These are phyloP conservation scores for Spencermartinsiella europaea DNA, from an alignment of 805 yeast species.

Conservation along the genomic window DNA sequence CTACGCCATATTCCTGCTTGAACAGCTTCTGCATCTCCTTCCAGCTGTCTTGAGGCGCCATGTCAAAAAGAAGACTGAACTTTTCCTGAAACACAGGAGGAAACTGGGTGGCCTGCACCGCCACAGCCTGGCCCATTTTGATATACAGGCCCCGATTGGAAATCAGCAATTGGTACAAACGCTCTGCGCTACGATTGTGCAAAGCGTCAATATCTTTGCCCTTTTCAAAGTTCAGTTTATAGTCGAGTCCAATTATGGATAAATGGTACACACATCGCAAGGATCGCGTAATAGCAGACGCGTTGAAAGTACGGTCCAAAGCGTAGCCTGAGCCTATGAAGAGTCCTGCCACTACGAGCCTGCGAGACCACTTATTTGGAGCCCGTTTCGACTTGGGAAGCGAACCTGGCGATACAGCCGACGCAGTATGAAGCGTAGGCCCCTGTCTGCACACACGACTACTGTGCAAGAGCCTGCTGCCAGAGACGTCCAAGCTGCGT, in stretches of 20 bases:
- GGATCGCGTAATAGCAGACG: conserved; percentile 51
- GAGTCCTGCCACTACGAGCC: conserved; percentile 12
- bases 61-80: conserved; percentile 57
- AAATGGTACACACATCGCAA: conserved; percentile 45
- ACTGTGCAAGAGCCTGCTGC: too few species aligned
- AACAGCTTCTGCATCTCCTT: conserved; percentile 31
- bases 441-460: too few species aligned
- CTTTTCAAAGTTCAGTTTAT: conserved; percentile 48
- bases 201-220: conserved; percentile 45
- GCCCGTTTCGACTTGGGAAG: conserved; percentile 14
- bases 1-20: conserved; percentile 34
- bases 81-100: conserved; percentile 59
- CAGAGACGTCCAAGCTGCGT: too few species aligned
- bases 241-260: conserved; percentile 52
- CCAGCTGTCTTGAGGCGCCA: conserved; percentile 57
- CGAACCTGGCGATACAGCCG: conserved; percentile 14
- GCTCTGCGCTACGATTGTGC: conserved; percentile 54
- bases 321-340: conserved; percentile 25
- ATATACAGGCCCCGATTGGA: conserved; percentile 60
- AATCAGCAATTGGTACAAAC: conserved; percentile 42
- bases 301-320: conserved; percentile 38
- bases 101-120: conserved; percentile 64
- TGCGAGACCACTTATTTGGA: conserved; percentile 12
- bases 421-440: conserved; percentile 11
- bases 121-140: conserved; percentile 74